Evolutionary conservation across 352 stramenopile species (phyloP).

Genomic region (Globisporangium nagaii): DNA sequence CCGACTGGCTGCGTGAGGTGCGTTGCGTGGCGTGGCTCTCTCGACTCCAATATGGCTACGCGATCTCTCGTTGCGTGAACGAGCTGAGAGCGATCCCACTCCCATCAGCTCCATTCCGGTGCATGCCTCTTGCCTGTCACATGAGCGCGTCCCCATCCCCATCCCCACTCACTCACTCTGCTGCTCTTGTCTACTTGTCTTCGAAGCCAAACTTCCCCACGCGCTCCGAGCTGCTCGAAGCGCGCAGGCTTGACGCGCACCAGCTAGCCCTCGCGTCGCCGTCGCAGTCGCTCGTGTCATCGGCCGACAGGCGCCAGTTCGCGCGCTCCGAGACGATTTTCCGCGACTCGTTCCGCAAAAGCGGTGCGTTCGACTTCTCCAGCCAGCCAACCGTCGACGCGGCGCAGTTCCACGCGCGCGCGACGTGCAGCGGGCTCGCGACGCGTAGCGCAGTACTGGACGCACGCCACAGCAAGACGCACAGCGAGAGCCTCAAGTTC

Average conservation of each 20-base stretch:
- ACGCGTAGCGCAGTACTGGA: conserved; percentile 35
- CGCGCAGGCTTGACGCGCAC: conserved; percentile 33
- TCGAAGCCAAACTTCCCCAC: conserved; percentile 39
- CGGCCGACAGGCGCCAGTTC: conserved; percentile 26
- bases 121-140: conserved; percentile 1
- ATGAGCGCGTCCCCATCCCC: neutral
- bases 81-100: too few relatives aligned
- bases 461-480: conserved; percentile 22
- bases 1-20: conserved; percentile 47
- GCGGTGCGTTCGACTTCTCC: conserved; percentile 32
- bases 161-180: neutral
- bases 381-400: conserved; percentile 19
- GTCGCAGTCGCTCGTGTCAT: neutral
- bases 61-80: too few relatives aligned
- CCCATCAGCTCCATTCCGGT: neutral
- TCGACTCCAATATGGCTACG: neutral
- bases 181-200: too few relatives aligned
- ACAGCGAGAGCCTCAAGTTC: conserved; percentile 41
- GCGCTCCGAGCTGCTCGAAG: conserved; percentile 41
- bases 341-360: conserved; percentile 42
- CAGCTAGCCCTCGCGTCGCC: conserved; percentile 23
- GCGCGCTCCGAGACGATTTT: conserved; percentile 38
- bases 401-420: conserved; percentile 28
- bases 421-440: conserved; percentile 24
- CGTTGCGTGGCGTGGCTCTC: neutral